These are phyloP conservation scores for Calonectria montana DNA, from an alignment of 2,329 filamentous ascomycete species.

Conservation along the genomic window DNA sequence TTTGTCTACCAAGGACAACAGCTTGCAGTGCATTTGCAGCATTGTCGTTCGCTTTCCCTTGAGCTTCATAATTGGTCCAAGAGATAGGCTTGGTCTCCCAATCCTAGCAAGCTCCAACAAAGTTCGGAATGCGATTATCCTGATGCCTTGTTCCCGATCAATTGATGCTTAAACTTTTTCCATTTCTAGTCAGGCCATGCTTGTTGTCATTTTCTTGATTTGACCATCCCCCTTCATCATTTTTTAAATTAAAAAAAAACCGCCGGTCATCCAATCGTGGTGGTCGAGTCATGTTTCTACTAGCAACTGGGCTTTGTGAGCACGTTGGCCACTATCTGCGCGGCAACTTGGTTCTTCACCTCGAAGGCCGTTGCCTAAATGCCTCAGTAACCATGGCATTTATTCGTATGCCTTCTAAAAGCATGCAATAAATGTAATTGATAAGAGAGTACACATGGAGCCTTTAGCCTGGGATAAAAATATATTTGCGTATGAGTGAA, in stretches of 20 bases:
- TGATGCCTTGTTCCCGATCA: slow-evolving; percentile 43
- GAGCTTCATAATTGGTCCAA: not conserved
- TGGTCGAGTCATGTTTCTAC: slow-evolving; percentile 61
- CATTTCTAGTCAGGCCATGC: slow-evolving; percentile 55
- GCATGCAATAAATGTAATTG: not conserved
- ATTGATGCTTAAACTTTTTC: slow-evolving; percentile 45
- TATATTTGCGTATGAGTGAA: not conserved
- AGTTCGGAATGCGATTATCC: slow-evolving; percentile 40
- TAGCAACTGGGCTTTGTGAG: slow-evolving; percentile 55
- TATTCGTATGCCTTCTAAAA: not conserved
- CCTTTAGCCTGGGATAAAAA: not conserved
- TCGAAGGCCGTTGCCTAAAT: not conserved
- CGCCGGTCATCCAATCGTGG: slow-evolving; percentile 69
- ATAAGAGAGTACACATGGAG: not conserved
- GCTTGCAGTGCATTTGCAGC: not conserved
- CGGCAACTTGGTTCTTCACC: not conserved
- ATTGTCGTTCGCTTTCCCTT: not conserved
- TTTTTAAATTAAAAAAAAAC: slow-evolving; percentile 62
- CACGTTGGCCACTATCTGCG: slow-evolving; percentile 34
- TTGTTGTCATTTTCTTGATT: slow-evolving; percentile 51
- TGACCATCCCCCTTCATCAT: slow-evolving; percentile 56
- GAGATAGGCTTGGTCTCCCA: slow-evolving; percentile 5
- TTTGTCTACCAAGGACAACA: not conserved
- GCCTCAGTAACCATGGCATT: not conserved
- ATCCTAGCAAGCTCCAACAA: slow-evolving; percentile 35